Conservation (phyloP, 768 basidiomycete genomes). For the Hydnomerulius pinastri region DNA sequence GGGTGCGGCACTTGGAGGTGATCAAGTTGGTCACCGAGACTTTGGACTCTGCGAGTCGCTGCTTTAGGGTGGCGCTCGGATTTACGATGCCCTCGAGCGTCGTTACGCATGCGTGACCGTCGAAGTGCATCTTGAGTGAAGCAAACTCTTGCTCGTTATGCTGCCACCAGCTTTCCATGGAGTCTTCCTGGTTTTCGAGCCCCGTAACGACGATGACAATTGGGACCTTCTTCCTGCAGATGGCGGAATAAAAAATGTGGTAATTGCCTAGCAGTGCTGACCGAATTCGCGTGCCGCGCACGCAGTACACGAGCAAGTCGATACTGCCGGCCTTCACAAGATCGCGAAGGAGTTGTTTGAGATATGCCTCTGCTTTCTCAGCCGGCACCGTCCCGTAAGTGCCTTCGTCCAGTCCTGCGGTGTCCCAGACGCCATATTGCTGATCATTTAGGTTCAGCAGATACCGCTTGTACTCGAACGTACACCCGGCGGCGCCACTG, state of each 20-base stretch:
- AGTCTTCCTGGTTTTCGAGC: slow-evolving; percentile 37
- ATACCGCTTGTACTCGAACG: slow-evolving; percentile 32
- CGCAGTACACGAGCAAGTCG: slow-evolving; percentile 42
- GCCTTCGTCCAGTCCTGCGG: slow-evolving; percentile 35
- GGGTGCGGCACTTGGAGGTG: slow-evolving; percentile 13
- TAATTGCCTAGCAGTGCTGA: slow-evolving; percentile 39
- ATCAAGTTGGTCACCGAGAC: slow-evolving; percentile 23
- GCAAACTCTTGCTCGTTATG: slow-evolving; percentile 25
- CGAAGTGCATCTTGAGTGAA: slow-evolving; percentile 28
- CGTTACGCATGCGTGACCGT: slow-evolving; percentile 35
- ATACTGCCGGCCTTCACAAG: slow-evolving; percentile 38
- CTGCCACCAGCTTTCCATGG: slow-evolving; percentile 37
- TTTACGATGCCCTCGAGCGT: slow-evolving; percentile 20
- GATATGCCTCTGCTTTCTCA: slow-evolving; percentile 30
- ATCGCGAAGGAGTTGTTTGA: slow-evolving; percentile 37
- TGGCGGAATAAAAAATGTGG: slow-evolving; percentile 39
- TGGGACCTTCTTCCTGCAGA: slow-evolving; percentile 42
- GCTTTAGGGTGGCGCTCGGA: slow-evolving; percentile 10
- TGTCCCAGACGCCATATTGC: slow-evolving; percentile 33
- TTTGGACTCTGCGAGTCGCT: slow-evolving; percentile 28
- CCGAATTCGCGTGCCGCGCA: slow-evolving; percentile 40
- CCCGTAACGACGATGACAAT: slow-evolving; percentile 43
- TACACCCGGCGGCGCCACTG: slow-evolving; percentile 36
- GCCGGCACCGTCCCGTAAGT: slow-evolving; percentile 27
- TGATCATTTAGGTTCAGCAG: slow-evolving; percentile 16